Conservation (phyloP, 192 early-diverging fungal genomes). For the Coemansia sp. region DNA sequence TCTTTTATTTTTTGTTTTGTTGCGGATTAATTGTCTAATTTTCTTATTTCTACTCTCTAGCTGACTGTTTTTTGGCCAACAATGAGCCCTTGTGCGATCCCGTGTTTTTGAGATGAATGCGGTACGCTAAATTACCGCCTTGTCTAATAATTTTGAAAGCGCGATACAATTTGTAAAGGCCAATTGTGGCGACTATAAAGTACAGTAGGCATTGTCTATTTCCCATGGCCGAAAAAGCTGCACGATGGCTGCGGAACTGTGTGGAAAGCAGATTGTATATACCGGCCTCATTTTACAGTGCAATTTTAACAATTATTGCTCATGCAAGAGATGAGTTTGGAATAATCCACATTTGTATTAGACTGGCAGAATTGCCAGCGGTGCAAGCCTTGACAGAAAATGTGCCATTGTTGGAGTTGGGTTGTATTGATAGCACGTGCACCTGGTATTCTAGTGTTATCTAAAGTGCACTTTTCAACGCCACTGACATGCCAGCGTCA, state of each 20-base stretch:
- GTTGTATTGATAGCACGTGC: too few species aligned
- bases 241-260: background rate
- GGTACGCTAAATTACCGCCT: background rate
- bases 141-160: background rate
- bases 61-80: background rate
- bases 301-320: background rate
- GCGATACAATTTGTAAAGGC: background rate
- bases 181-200: background rate
- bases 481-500: too few species aligned
- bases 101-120: background rate
- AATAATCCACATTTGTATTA: too few species aligned
- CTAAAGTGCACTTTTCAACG: too few species aligned
- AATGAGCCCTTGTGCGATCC: background rate
- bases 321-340: too few species aligned
- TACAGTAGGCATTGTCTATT: background rate
- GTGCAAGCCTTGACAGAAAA: too few species aligned
- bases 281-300: background rate
- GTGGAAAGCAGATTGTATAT: background rate
- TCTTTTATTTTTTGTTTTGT: background rate
- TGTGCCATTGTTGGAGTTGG: too few species aligned
- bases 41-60: background rate
- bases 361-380: too few species aligned
- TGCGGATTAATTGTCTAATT: conserved; percentile 1
- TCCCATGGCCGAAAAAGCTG: background rate
- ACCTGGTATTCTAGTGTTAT: too few species aligned